phyloP scores from a whole-genome alignment of 805 yeast genomes.

The Grigorovia yakushimaensis region DNA sequence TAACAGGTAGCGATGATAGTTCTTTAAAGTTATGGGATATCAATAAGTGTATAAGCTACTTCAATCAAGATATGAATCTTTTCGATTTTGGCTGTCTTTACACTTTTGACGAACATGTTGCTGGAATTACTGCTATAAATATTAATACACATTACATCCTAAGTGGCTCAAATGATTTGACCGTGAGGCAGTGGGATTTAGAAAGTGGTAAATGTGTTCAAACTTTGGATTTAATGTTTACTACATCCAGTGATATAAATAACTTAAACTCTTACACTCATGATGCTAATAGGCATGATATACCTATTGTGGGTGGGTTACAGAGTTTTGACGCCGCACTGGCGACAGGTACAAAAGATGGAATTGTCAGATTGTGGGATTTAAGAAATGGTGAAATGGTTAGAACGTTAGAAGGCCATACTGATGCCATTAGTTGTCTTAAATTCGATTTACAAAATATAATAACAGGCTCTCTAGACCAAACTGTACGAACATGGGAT shows the following conservation, averaged over 20 bases:
- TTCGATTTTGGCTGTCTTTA: conserved; percentile 31
- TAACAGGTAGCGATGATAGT: conserved; percentile 56
- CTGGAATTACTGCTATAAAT: conserved; percentile 53
- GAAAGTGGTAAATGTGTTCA: conserved; percentile 56
- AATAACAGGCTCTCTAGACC: conserved; percentile 54
- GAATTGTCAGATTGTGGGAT: conserved; percentile 69
- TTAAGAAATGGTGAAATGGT: conserved; percentile 59
- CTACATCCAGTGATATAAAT: conserved; percentile 1
- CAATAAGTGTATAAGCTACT: conserved; percentile 23
- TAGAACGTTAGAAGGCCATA: conserved; percentile 54
- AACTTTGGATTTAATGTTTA: conserved; percentile 50
- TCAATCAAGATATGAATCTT: conserved; percentile 11
- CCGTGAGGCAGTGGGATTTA: conserved; percentile 70
- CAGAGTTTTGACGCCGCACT: conserved; percentile 69
- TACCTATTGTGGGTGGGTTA: conserved; percentile 51
- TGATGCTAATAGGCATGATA: conserved; percentile 1
- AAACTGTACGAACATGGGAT: conserved; percentile 65
- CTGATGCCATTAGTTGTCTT: conserved; percentile 55
- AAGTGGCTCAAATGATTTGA: conserved; percentile 61
- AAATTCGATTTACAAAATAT: conserved; percentile 60
- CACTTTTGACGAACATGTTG: conserved; percentile 56
- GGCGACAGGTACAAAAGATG: conserved; percentile 73
- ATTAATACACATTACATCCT: conserved; percentile 45
- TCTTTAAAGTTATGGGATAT: conserved; percentile 52
- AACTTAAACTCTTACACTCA: not conserved